Base-by-base conservation (phyloP, 2,329 filamentous ascomycete genomes). In the Myotisia sp. region DNA sequence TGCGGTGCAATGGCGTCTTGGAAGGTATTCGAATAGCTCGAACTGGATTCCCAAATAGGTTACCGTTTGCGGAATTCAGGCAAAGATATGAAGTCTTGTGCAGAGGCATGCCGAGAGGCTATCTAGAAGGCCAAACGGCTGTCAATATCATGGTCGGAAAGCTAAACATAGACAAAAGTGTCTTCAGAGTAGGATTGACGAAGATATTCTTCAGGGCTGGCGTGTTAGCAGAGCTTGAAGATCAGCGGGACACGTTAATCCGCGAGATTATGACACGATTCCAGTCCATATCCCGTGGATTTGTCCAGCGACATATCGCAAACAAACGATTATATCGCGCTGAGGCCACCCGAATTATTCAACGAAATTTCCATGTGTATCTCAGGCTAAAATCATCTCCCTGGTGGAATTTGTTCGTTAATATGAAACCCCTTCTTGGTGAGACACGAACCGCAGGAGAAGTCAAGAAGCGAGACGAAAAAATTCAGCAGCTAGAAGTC, bases 1-100 rank as follows among this genome's bases (percentile, higher is more conserved):
- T 98, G n/a, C 76, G 90, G 34, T 98, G 90, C 61, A 98, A 98
- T 54, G 90, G 90, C 79, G 90, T 98, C 2, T 68, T 98, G n/a
- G 90, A 98, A 60, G 90, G 90, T 42, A 98, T 98, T 50, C 75
- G 90, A 41, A 98, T 98, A 56, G 90, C 90, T 16, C 76, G 90
- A 29, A 98, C 92, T 4, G 90, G 90, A 16, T 98, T 98, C 54
- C 90, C 90, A 33, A 98, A 98, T 53, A 71, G 90, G 45, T 67
- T 98, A 20, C 71, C 82, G 0, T 98, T 98, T 53, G 71, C 81
- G 2, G 92, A 98, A 52, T 98, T 98, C 60, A 76, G 90, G 35
- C 83, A 92, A 49, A 77, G 90, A 42, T 98, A 98, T 55, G 90
- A 95, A 53, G 87, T 98, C 5, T 71, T 98, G 5, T 95, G 87